A percentile compares a stretch with the other conserved stretches of the same genome.
These are phyloP conservation scores for Talaromyces sp. DNA, from an alignment of 2,329 filamentous ascomycete genomes.

Conservation along the genomic window DNA sequence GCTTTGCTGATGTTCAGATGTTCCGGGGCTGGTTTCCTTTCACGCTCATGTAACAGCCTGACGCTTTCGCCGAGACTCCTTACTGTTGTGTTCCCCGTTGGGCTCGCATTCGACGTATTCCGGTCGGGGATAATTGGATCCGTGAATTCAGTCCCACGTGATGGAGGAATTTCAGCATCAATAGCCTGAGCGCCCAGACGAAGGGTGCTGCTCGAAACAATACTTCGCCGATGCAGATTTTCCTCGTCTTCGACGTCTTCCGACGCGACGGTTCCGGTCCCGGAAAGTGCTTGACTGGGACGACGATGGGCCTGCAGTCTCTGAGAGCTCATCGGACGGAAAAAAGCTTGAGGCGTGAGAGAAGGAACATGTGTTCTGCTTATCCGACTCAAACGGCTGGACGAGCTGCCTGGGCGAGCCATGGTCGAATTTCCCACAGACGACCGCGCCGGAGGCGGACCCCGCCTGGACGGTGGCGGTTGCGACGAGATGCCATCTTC, in stretches of 20 bases:
- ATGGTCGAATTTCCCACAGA: conserved; percentile 39
- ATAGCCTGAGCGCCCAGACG: conserved; percentile 24
- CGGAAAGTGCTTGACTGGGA: conserved; percentile 40
- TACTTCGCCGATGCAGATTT: conserved; percentile 54
- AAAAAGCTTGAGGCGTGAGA: conserved; percentile 85
- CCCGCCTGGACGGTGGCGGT: conserved; percentile 55
- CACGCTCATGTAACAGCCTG: conserved; percentile 63
- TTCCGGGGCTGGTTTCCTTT: conserved; percentile 33
- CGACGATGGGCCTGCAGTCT: conserved; percentile 85
- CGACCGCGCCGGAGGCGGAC: conserved; percentile 36
- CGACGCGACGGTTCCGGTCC: conserved; percentile 29
- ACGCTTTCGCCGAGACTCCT: conserved; percentile 72
- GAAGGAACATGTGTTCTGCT: conserved; percentile 87
- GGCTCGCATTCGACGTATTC: conserved; percentile 69
- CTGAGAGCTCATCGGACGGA: conserved; percentile 94
- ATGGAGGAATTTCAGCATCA: conserved; percentile 59
- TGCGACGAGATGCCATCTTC: conserved; percentile 55
- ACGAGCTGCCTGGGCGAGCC: conserved; percentile 50
- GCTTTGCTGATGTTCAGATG: conserved; percentile 58
- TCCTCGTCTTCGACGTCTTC: conserved; percentile 43
- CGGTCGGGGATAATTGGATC: conserved; percentile 68
- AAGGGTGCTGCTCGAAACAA: conserved; percentile 51
- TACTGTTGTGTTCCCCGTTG: conserved; percentile 55
- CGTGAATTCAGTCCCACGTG: conserved; percentile 75
- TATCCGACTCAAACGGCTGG: conserved; percentile 54